phyloP scores from a whole-genome alignment of 345 rosid species.

The Anacardium occidentale region DNA sequence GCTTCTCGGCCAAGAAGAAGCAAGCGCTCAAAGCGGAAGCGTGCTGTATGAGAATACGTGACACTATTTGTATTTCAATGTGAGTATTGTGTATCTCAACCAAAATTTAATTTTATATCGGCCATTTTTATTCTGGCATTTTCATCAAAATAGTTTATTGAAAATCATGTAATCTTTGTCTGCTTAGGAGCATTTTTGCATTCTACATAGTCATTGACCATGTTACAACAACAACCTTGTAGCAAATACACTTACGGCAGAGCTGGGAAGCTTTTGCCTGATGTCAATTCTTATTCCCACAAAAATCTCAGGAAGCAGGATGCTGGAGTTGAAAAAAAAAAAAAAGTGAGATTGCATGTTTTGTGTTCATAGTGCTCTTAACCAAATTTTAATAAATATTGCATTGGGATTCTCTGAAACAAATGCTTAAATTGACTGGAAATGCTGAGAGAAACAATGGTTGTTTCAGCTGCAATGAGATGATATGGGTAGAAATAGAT shows the following conservation, averaged over 20 bases:
- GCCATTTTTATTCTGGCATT: conserved; percentile 45
- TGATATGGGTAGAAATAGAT: too few species aligned
- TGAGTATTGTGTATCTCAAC: conserved; percentile 40
- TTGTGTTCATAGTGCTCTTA: background rate
- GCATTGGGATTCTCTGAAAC: background rate
- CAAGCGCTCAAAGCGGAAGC: conserved; percentile 87
- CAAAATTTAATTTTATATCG: conserved; percentile 30
- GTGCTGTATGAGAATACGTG: conserved; percentile 53
- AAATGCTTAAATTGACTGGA: background rate
- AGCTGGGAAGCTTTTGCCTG: conserved; percentile 1
- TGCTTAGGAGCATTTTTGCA: conserved; percentile 3
- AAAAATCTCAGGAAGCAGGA: background rate
- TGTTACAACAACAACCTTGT: too few species aligned
- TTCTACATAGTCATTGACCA: background rate
- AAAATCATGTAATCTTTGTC: conserved; percentile 19
- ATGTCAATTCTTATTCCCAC: background rate
- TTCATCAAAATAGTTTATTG: conserved; percentile 26
- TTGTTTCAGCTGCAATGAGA: background rate
- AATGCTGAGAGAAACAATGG: background rate
- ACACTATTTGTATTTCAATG: conserved; percentile 35
- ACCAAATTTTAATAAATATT: background rate
- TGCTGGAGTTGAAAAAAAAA: background rate
- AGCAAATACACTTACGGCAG: background rate
- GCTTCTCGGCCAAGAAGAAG: conserved; percentile 70
- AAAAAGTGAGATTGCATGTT: background rate